phyloP scores from a whole-genome alignment of 345 rosid genomes.

The Streptanthus diversifolius region DNA sequence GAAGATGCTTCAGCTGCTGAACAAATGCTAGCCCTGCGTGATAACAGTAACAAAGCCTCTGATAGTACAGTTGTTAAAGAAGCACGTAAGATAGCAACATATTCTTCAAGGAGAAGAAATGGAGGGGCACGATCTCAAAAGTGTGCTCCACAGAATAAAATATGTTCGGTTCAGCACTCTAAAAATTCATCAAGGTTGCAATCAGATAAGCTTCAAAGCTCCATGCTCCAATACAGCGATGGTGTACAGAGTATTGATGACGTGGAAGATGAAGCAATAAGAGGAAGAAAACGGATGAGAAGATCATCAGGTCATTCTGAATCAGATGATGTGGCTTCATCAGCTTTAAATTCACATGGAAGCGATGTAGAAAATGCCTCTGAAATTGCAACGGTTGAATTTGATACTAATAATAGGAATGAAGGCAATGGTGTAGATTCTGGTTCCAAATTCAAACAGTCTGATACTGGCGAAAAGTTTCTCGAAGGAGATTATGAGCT shows the following conservation, averaged over 20 bases:
- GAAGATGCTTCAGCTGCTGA: slow-evolving; percentile 43
- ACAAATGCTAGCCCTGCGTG: slow-evolving; percentile 40
- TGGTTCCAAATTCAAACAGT: slow-evolving; percentile 45
- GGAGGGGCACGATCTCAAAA: slow-evolving; percentile 50
- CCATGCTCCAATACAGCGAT: slow-evolving; percentile 38
- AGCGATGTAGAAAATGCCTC: slow-evolving; percentile 63
- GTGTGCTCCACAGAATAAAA: slow-evolving; percentile 37
- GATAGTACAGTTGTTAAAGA: slow-evolving; percentile 39
- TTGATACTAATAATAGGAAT: slow-evolving; percentile 52
- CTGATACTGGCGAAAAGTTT: slow-evolving; percentile 46
- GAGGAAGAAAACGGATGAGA: slow-evolving; percentile 46
- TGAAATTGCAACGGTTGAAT: slow-evolving; percentile 60
- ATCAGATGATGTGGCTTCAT: slow-evolving; percentile 52
- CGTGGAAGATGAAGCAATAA: slow-evolving; percentile 36
- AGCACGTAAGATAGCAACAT: slow-evolving; percentile 52
- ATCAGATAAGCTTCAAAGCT: slow-evolving; percentile 41
- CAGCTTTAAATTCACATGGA: slow-evolving; percentile 51
- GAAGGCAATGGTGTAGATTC: slow-evolving; percentile 63
- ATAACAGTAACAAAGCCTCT: slow-evolving; percentile 44
- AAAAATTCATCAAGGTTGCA: slow-evolving; percentile 52
- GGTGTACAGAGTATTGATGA: slow-evolving; percentile 42
- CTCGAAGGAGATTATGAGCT: slow-evolving; percentile 52
- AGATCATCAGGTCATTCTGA: slow-evolving; percentile 54
- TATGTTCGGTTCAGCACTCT: slow-evolving; percentile 40
- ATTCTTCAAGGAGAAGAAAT: slow-evolving; percentile 74